Conservation (phyloP, 2,329 filamentous ascomycete species). For the Trichoderma cornu-damae region DNA sequence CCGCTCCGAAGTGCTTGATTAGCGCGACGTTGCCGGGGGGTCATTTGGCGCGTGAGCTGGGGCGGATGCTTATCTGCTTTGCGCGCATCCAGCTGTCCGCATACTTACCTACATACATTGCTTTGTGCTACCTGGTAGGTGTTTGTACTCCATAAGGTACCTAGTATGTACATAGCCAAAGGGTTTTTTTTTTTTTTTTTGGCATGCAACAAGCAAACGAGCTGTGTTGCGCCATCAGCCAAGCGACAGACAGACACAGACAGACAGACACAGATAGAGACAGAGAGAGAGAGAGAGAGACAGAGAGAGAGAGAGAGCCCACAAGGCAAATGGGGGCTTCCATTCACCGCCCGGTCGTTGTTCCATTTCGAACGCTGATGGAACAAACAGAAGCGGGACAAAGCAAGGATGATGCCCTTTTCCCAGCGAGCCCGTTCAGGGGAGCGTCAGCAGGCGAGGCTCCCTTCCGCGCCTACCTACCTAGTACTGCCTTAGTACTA, state of each 20-base stretch:
- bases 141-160: no score
- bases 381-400: not conserved
- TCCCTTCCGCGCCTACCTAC: conserved; percentile 6
- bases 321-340: no score
- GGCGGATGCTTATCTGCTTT: not conserved
- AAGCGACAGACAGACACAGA: not conserved
- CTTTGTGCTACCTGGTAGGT: not conserved
- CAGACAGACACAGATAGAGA: no score
- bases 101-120: no score
- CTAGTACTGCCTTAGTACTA: no score
- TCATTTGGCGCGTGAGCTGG: conserved; percentile 15
- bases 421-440: not conserved
- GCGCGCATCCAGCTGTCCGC: not conserved
- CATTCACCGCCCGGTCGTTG: no score
- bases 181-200: not conserved
- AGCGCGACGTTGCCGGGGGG: conserved; percentile 4
- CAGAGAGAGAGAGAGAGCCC: not conserved
- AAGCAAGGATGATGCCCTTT: conserved; percentile 5
- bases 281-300: not conserved
- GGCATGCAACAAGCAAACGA: not conserved
- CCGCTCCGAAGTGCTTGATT: no score
- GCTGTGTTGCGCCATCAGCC: conserved; percentile 10
- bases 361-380: conserved; percentile 8
- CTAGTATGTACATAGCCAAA: no score
- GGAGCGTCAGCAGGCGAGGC: conserved; percentile 13